These are phyloP conservation scores for Phyllosticta citriasiana DNA, from an alignment of 2,329 filamentous ascomycete genomes.

Conservation along the genomic window DNA sequence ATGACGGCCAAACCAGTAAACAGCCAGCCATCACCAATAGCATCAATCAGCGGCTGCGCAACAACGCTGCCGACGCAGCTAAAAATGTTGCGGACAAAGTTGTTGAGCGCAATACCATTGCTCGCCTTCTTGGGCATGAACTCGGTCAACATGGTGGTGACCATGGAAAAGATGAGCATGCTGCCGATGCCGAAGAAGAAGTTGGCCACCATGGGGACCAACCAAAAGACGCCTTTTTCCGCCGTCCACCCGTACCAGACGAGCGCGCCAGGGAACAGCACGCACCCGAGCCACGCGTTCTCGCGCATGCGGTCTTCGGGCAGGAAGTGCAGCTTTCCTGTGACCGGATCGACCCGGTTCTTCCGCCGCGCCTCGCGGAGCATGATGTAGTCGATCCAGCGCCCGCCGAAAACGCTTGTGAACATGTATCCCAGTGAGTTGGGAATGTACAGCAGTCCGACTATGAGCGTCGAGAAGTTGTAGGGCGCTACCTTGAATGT, in stretches of 20 bases:
- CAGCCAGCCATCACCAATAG: slow-evolving; percentile 31
- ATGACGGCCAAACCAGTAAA: slow-evolving; percentile 37
- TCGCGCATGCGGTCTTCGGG: slow-evolving; percentile 33
- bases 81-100: slow-evolving; percentile 30
- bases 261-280: slow-evolving; percentile 26
- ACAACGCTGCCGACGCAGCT: slow-evolving; percentile 27
- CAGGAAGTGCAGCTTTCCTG: slow-evolving; percentile 24
- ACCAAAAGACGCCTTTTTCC: slow-evolving; percentile 23
- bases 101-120: slow-evolving; percentile 30
- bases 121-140: slow-evolving; percentile 28
- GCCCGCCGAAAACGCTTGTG: slow-evolving; percentile 26
- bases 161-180: slow-evolving; percentile 30
- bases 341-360: slow-evolving; percentile 24
- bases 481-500: slow-evolving; percentile 26
- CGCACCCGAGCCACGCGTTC: slow-evolving; percentile 29
- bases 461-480: slow-evolving; percentile 24
- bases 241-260: slow-evolving; percentile 30
- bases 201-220: slow-evolving; percentile 28
- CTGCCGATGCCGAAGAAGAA: slow-evolving; percentile 32
- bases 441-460: slow-evolving; percentile 31
- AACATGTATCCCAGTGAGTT: slow-evolving; percentile 27
- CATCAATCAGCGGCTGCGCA: slow-evolving; percentile 24
- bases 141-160: slow-evolving; percentile 31
- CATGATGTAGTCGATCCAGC: slow-evolving; percentile 33
- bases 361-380: slow-evolving; percentile 28